Evolutionary conservation across 164 flowering plant genomes (phyloP).

Genomic region (Tinospora cordifolia): DNA sequence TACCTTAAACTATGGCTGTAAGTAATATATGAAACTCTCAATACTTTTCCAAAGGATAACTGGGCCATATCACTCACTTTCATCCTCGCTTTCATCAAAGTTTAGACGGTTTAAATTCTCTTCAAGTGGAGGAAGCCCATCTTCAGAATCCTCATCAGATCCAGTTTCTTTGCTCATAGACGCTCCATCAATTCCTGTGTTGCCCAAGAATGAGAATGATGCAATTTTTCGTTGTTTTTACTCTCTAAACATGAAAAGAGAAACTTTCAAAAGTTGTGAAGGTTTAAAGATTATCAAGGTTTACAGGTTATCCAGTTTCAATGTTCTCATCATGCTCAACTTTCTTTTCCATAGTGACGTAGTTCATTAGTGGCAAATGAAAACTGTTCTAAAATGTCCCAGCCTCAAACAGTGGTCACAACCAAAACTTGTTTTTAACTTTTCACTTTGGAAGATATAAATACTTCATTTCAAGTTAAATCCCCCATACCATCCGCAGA

Average conservation of each 20-base stretch:
- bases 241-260: too few species aligned
- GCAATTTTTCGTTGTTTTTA: too few species aligned
- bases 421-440: not conserved
- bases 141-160: conserved; percentile 53
- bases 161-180: conserved; percentile 24
- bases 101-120: conserved; percentile 50
- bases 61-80: conserved; percentile 24
- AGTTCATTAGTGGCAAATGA: not conserved
- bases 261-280: too few species aligned
- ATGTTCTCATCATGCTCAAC: too few species aligned
- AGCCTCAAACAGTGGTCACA: not conserved
- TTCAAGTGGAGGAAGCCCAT: conserved; percentile 78
- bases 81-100: conserved; percentile 41
- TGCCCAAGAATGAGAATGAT: not conserved
- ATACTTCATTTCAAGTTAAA: not conserved
- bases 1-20: not conserved
- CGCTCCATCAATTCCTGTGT: conserved; percentile 20
- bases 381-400: not conserved
- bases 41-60: not conserved
- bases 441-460: not conserved
- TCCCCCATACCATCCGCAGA: not conserved
- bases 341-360: not conserved
- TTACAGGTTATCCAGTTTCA: too few species aligned
- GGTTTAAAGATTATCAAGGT: too few species aligned
- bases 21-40: not conserved